Conservation (phyloP, 2,329 filamentous ascomycete genomes). For the Magnaporthiopsis rhizophila region DNA sequence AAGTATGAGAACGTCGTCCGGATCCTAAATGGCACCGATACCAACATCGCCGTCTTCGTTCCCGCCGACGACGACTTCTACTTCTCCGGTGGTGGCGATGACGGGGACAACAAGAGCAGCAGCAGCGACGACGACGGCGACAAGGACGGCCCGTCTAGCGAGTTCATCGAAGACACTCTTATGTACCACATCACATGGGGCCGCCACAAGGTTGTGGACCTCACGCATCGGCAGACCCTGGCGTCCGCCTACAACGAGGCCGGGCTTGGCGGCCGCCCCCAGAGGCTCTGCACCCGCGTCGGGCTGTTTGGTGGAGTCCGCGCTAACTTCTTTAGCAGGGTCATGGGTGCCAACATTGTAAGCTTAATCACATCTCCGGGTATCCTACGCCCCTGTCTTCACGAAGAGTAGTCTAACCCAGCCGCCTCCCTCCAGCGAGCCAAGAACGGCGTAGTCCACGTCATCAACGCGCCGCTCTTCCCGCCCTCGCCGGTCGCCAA, state of each 20-base stretch:
- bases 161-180: constrained; percentile 60
- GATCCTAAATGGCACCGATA: constrained; percentile 61
- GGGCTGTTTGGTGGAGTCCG: constrained; percentile 49
- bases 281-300: constrained; percentile 64
- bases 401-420: background rate
- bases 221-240: constrained; percentile 67
- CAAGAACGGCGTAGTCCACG: constrained; percentile 76
- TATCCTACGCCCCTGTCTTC: background rate
- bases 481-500: constrained; percentile 58
- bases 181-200: constrained; percentile 68
- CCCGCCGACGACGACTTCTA: constrained; percentile 72
- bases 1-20: constrained; percentile 65
- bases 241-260: constrained; percentile 57
- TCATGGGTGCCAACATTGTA: constrained; percentile 65
- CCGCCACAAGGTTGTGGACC: constrained; percentile 54
- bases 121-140: constrained; percentile 20
- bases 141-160: constrained; percentile 54
- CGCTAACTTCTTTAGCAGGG: constrained; percentile 69
- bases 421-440: constrained; percentile 41
- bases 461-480: constrained; percentile 64
- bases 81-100: constrained; percentile 30
- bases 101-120: constrained; percentile 31
- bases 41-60: constrained; percentile 75
- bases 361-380: constrained; percentile 16
- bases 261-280: constrained; percentile 54